These are phyloP conservation scores for Lavandula angustifolia DNA, from an alignment of 257 asterid genomes.

Conservation along the genomic window DNA sequence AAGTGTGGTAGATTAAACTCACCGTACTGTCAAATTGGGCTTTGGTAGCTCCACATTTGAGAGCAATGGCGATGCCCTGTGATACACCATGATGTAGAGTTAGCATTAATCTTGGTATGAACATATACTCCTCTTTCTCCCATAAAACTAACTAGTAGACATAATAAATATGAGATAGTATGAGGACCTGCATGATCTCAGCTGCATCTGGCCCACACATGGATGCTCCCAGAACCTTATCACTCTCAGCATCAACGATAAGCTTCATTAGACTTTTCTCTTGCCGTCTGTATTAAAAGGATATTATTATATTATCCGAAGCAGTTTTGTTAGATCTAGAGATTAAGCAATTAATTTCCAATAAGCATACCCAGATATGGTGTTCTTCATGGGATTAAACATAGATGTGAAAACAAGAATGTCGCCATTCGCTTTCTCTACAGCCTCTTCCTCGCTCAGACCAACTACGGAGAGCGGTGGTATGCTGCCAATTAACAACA, in stretches of 20 bases:
- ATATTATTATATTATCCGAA: too few species aligned
- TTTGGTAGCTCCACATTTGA: slow-evolving; percentile 98
- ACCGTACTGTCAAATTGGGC: slow-evolving; percentile 92
- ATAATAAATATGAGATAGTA: not conserved
- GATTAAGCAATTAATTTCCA: not conserved
- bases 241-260: slow-evolving; percentile 79
- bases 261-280: slow-evolving; percentile 93
- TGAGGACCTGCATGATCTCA: slow-evolving; percentile 89
- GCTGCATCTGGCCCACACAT: slow-evolving; percentile 99
- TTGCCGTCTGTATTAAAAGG: slow-evolving; percentile 90
- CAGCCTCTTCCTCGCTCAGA: slow-evolving; percentile 82
- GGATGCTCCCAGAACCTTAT: slow-evolving; percentile 95
- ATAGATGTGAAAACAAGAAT: slow-evolving; percentile 74
- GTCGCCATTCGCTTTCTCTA: slow-evolving; percentile 79
- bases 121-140: not conserved
- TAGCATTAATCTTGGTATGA: not conserved
- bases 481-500: slow-evolving; percentile 70
- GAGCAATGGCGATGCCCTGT: slow-evolving; percentile 91
- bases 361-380: slow-evolving; percentile 78
- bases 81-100: slow-evolving; percentile 7
- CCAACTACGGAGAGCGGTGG: slow-evolving; percentile 97
- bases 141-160: not conserved
- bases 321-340: not conserved
- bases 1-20: slow-evolving; percentile 29
- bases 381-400: slow-evolving; percentile 97